Conservation (phyloP, 495 filamentous ascomycete genomes). For the Tricharina praecox region DNA sequence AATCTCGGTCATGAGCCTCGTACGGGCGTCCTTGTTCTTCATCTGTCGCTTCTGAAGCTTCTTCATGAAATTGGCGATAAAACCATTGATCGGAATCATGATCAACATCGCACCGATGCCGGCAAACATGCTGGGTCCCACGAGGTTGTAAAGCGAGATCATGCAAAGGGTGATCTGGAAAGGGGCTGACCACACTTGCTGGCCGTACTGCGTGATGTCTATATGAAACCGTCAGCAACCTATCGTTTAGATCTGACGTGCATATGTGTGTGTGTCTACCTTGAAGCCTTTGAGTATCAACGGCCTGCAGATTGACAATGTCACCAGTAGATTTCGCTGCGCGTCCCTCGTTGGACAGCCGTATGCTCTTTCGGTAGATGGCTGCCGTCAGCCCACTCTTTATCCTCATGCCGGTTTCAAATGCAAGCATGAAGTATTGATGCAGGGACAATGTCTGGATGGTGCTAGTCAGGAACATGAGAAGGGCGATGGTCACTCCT, state of each 20-base stretch:
- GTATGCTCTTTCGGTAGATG: constrained; percentile 82
- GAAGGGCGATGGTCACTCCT: constrained; percentile 73
- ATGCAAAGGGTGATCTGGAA: constrained; percentile 95
- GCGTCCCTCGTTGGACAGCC: constrained; percentile 81
- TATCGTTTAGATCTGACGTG: too few species aligned
- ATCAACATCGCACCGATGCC: constrained; percentile 90
- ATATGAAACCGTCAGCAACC: too few species aligned
- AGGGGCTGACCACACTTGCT: constrained; percentile 87
- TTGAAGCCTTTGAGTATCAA: constrained; percentile 85
- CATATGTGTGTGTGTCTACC: too few species aligned
- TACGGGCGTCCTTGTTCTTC: constrained; percentile 96
- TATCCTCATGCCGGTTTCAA: constrained; percentile 91
- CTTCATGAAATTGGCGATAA: constrained; percentile 88
- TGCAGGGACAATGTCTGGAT: constrained; percentile 67
- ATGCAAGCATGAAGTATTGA: constrained; percentile 91
- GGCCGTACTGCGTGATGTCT: constrained; percentile 87
- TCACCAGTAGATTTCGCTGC: constrained; percentile 87
- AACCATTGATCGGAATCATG: constrained; percentile 92
- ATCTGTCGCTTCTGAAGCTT: constrained; percentile 87
- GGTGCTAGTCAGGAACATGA: constrained; percentile 80
- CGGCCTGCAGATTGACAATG: constrained; percentile 98
- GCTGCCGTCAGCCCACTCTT: constrained; percentile 75
- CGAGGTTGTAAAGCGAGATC: constrained; percentile 81
- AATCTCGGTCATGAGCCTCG: constrained; percentile 89
- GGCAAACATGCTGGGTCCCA: constrained; percentile 90